phyloP scores from a whole-genome alignment of 257 asterid species.

The Solanum acaule region DNA sequence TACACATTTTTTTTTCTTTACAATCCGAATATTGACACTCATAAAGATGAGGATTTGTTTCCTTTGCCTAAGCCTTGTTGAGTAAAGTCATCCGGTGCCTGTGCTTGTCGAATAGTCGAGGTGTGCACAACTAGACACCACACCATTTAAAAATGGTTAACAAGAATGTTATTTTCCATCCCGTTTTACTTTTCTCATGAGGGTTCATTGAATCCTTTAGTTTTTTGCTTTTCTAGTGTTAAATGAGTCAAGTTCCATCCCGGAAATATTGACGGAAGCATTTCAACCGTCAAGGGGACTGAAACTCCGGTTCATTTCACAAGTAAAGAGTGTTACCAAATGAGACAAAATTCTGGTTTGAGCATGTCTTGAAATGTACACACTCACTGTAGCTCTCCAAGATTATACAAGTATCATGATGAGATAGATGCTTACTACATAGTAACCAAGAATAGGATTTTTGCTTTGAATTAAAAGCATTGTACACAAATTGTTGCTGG shows the following conservation, averaged over 20 bases:
- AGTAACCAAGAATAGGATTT: background rate
- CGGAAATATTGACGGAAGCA: background rate
- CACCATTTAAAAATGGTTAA: background rate
- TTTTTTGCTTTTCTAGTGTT: background rate
- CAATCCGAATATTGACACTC: background rate
- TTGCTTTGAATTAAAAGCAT: background rate
- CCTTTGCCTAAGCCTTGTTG: background rate
- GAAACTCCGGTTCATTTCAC: background rate
- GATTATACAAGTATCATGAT: background rate
- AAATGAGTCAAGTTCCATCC: background rate
- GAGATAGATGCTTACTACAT: background rate
- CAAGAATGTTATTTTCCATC: background rate
- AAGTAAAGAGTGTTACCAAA: background rate
- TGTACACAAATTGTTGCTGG: background rate
- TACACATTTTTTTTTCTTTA: background rate
- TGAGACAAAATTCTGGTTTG: background rate
- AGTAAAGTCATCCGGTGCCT: background rate
- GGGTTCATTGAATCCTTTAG: background rate
- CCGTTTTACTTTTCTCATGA: background rate
- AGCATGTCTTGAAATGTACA: background rate
- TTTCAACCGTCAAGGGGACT: background rate
- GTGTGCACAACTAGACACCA: background rate
- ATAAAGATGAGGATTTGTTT: background rate
- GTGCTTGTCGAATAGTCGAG: too few relatives aligned
- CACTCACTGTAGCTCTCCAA: background rate